A percentile compares a stretch with the other conserved stretches of the same genome.
Conservation (phyloP, 768 basidiomycete genomes). For the Tylopilus subfusipes region DNA sequence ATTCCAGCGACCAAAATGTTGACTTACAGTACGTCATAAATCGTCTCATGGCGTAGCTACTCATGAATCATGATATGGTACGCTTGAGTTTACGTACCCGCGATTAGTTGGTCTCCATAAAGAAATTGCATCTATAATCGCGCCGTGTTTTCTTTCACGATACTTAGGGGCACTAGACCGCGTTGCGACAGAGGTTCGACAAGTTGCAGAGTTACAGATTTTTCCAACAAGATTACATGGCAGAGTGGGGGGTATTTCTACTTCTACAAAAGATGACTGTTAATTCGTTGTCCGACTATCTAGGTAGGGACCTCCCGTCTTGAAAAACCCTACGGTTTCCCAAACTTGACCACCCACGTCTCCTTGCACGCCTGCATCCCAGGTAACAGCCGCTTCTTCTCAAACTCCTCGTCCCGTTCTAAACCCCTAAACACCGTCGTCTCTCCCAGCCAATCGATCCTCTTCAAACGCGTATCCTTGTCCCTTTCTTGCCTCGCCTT, state of each 20-base stretch:
- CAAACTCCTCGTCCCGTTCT: slow-evolving; percentile 56
- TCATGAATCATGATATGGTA: too few relatives aligned
- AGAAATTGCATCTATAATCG: too few relatives aligned
- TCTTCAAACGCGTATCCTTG: slow-evolving; percentile 38
- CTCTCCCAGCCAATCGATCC: slow-evolving; percentile 66
- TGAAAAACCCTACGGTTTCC: slow-evolving; percentile 21
- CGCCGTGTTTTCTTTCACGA: too few relatives aligned
- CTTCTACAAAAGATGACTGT: neutral
- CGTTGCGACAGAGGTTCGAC: too few relatives aligned
- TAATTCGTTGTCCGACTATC: neutral
- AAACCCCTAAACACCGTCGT: slow-evolving; percentile 58
- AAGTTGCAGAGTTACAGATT: too few relatives aligned
- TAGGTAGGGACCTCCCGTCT: neutral
- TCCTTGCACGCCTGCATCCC: slow-evolving; percentile 40
- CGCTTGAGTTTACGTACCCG: too few relatives aligned
- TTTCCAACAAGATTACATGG: neutral
- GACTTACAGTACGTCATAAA: too few relatives aligned
- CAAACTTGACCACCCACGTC: slow-evolving; percentile 59
- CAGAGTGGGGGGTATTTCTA: slow-evolving; percentile 4
- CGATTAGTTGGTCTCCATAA: too few relatives aligned
- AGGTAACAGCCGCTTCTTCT: slow-evolving; percentile 48
- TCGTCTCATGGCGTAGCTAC: too few relatives aligned
- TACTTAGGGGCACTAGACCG: too few relatives aligned
- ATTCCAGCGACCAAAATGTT: too few relatives aligned
- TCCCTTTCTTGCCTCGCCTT: slow-evolving; percentile 44